These are phyloP conservation scores for Leptosphaerulina australis DNA, from an alignment of 2,329 filamentous ascomycete species.

Conservation along the genomic window DNA sequence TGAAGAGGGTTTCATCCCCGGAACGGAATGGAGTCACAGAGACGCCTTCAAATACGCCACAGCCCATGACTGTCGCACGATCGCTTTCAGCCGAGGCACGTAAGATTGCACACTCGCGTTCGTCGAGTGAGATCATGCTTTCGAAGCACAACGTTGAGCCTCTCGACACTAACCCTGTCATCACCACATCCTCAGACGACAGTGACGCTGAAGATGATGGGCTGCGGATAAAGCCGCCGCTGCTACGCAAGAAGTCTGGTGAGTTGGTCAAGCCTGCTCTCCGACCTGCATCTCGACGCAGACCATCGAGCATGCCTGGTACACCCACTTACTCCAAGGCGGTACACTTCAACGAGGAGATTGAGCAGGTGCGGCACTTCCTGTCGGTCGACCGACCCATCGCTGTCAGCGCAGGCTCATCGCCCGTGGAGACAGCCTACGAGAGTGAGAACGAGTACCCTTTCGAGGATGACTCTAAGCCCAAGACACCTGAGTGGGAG, in stretches of 20 bases:
- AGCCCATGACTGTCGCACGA: constrained; percentile 29
- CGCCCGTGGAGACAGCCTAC: constrained; percentile 82
- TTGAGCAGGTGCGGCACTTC: constrained; percentile 96
- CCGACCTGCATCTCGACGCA: constrained; percentile 75
- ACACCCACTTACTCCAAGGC: constrained; percentile 95
- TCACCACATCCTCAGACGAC: constrained; percentile 53
- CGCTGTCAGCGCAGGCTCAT: constrained; percentile 94
- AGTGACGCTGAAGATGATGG: constrained; percentile 65
- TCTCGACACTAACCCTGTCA: constrained; percentile 53
- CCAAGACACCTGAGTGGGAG: constrained; percentile 75
- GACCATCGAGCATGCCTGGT: constrained; percentile 95
- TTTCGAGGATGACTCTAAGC: constrained; percentile 64
- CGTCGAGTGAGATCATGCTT: constrained; percentile 62
- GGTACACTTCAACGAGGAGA: constrained; percentile 96
- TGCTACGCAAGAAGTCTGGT: constrained; percentile 97
- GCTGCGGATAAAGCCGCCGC: constrained; percentile 73
- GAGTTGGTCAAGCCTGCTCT: constrained; percentile 94
- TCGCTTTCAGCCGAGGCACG: constrained; percentile 61
- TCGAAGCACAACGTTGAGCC: constrained; percentile 51
- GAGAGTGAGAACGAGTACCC: constrained; percentile 90
- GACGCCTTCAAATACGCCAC: constrained; percentile 27
- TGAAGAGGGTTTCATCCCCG: constrained; percentile 66
- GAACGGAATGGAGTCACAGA: constrained; percentile 42
- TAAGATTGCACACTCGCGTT: constrained; percentile 67
- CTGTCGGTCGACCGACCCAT: constrained; percentile 90